Percentiles rank a stretch among this genome's conserved stretches.
These are phyloP conservation scores for Phytophthora ohioensis DNA, from an alignment of 352 stramenopile genomes.

Conservation along the genomic window DNA sequence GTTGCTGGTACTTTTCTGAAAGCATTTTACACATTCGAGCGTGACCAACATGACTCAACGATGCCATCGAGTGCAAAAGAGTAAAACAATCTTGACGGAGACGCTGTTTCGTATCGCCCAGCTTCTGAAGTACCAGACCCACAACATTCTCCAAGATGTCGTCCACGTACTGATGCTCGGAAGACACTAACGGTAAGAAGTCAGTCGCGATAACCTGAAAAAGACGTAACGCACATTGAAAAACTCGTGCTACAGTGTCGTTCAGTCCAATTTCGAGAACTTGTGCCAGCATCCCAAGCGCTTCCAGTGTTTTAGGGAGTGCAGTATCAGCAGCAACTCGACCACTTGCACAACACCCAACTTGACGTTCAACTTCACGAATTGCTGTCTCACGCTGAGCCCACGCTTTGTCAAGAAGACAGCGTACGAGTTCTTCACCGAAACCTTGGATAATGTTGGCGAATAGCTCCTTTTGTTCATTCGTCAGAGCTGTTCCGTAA, in stretches of 20 bases:
- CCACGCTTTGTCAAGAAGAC: constrained; percentile 84
- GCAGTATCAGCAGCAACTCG: constrained; percentile 52
- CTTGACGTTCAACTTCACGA: constrained; percentile 75
- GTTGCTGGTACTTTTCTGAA: constrained; percentile 60
- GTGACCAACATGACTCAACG: constrained; percentile 65
- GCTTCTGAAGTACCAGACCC: constrained; percentile 71
- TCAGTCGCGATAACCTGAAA: constrained; percentile 77
- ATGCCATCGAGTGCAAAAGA: constrained; percentile 68
- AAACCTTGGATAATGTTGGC: constrained; percentile 62
- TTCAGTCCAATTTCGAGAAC: constrained; percentile 76
- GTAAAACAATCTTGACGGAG: constrained; percentile 79
- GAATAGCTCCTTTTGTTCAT: constrained; percentile 65
- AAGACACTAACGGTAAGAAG: constrained; percentile 69
- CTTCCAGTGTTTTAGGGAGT: constrained; percentile 66
- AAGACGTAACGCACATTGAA: constrained; percentile 77
- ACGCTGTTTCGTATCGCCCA: constrained; percentile 81
- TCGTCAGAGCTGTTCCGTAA: constrained; percentile 75
- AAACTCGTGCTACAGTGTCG: constrained; percentile 80
- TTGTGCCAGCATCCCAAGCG: constrained; percentile 62
- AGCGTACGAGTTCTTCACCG: constrained; percentile 78
- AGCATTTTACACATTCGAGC: constrained; percentile 73
- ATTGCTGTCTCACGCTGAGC: constrained; percentile 77
- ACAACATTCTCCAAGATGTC: constrained; percentile 72
- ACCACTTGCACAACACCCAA: constrained; percentile 62
- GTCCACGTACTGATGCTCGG: constrained; percentile 57